Base-by-base conservation (phyloP, 805 yeast genomes). In the Metschnikowia borealis region DNA sequence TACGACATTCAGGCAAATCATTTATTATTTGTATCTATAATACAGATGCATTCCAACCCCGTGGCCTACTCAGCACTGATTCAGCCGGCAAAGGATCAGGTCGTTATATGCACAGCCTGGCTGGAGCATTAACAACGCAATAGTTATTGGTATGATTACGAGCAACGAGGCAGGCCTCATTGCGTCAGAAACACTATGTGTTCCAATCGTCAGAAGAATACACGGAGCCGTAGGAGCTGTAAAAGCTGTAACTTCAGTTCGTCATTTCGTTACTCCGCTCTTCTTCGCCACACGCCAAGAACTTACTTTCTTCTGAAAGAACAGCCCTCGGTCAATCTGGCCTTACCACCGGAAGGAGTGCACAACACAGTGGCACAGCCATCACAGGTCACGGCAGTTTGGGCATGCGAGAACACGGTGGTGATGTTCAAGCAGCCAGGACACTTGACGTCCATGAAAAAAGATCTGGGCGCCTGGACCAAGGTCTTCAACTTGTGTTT, bases 311-410 rank as follows among this genome's bases (percentile, higher is more conserved):
- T 89, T 87, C 98, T 90, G 94, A 90, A 94, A 69, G 99, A 94
- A 74, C 96, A 88, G 78, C 99, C 99, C 82, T 95, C 99, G 67
- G 98, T 90, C 76, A 94, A 85, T 80, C 87, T 90, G 73, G 98
- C 97, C 85, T 94, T 94, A 83, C 99, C 99, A 84, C 99, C 99
- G 64, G 97, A 87, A 75, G 99, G 99, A 71, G 94, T 86, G 81
- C 98, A 91, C 73, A 94, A 87, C 62, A 94, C 97, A 63, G 97
- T 89, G 64, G 98, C 85, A 82, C 99, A 94, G 51, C 96, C 84
- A 73, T 95, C 98, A 84, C 99, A 94, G 71, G 97, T 87, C 70
- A 94, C 99, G 69, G 97, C 98, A 69, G 99, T 94, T 84, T 94
- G 99, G 65, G 99, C 98, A 79, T 94, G 99, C 61, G 98, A 92